Conservation (phyloP, 108 stramenopile species). For the Nitzschia sp. region DNA sequence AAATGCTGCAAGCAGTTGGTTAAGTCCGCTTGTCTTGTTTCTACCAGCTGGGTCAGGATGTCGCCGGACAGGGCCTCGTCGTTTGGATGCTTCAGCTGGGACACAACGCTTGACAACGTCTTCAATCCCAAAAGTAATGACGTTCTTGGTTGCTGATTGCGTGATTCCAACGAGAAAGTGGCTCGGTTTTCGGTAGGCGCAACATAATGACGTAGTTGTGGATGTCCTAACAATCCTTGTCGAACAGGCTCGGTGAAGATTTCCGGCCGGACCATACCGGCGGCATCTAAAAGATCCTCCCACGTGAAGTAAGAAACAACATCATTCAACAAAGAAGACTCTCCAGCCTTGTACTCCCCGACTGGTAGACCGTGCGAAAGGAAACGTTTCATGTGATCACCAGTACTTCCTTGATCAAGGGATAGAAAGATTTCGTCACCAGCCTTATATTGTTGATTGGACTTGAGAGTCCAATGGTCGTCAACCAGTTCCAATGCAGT, state of each 20-base stretch:
- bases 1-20: background rate
- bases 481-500: slow-evolving; percentile 18
- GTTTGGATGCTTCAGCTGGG: slow-evolving; percentile 24
- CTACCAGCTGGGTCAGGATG: slow-evolving; percentile 10
- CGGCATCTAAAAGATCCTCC: slow-evolving; percentile 41
- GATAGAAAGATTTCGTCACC: slow-evolving; percentile 39
- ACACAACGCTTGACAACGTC: slow-evolving; percentile 19
- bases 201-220: slow-evolving; percentile 9
- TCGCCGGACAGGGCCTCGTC: slow-evolving; percentile 6
- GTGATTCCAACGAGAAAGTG: slow-evolving; percentile 27
- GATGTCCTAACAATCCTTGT: slow-evolving; percentile 17
- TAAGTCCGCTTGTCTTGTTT: slow-evolving; percentile 14
- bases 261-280: slow-evolving; percentile 22
- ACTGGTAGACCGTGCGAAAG: slow-evolving; percentile 35
- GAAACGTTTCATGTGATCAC: slow-evolving; percentile 37
- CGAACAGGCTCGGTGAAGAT: slow-evolving; percentile 22
- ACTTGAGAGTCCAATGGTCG: slow-evolving; percentile 17
- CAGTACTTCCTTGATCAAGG: slow-evolving; percentile 28
- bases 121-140: slow-evolving; percentile 25
- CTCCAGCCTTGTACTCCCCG: background rate
- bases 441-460: slow-evolving; percentile 21
- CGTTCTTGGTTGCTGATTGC: slow-evolving; percentile 14
- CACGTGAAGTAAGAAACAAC: slow-evolving; percentile 30
- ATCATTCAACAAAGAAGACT: slow-evolving; percentile 5
- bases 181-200: slow-evolving; percentile 27